Evolutionary conservation across 345 rosid genomes (phyloP), one percentile per base, ranked within the genome.

Genomic region (Eucalyptus grandis): DNA sequence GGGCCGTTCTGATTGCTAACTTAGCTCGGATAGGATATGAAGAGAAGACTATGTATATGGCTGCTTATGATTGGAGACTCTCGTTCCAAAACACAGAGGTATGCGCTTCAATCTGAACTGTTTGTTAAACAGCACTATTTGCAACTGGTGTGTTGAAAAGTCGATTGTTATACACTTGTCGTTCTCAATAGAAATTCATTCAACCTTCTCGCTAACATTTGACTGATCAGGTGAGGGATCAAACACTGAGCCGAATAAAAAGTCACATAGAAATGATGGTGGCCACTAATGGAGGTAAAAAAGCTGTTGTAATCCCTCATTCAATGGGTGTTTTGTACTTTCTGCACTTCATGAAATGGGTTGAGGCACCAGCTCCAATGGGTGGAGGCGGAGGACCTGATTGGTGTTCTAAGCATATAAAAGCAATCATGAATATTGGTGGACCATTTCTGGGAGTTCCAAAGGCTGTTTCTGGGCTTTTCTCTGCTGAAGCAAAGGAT

Each of bases 281-380:
- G 89, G 94, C 96, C 43, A 96, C 97, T 51, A 97, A 92, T 81
- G 96, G 97, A 83, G 99, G 98, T 17, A 93, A 93, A 56, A 98
- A 95, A 89, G 99, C 97, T 11, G 99, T 98, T 82, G 94, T 95
- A 82, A 91, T 98, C 92, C 99, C 99, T 6, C 99, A 97, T 92
- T 97, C 99, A 65, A 98, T 98, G 99, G 99, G 99, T 86, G 99
- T 92, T 89, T 90, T 96, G 89, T 97, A 97, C 92, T 96, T 98
- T 89, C 93, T 96, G 49, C 99, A 98, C 91, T 98, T 98, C 91
- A 96, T 98, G 99, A 98, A 98, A 91, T 98, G 99, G 99, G 99
- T 98, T 13, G 99, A 98, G 94, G 95, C 98, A 90, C 99, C 99
- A 44, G 95, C 96, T 93, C 99, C 99, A 34, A 92, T 96, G 96